Conservation (phyloP, 345 rosid genomes). For the Citrus maxima region DNA sequence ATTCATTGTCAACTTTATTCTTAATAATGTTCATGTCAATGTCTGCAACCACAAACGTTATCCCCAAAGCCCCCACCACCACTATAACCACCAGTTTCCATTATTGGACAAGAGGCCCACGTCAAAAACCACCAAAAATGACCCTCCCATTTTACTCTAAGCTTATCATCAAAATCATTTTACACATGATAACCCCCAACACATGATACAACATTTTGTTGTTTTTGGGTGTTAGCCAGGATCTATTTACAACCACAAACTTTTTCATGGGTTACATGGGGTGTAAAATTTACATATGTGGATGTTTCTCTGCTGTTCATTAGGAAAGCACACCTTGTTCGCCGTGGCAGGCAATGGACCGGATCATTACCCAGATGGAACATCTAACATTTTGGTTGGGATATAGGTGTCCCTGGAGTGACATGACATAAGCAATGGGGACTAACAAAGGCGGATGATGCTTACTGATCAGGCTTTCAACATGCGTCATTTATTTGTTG, state of each 20-base stretch:
- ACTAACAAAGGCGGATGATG: slow-evolving; percentile 1
- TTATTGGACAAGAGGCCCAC: neutral
- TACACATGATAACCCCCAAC: neutral
- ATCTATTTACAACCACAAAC: slow-evolving; percentile 43
- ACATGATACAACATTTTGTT: neutral
- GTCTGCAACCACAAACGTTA: neutral
- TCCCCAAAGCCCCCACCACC: neutral
- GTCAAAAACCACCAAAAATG: neutral
- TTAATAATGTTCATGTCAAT: neutral
- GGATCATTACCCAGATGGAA: neutral
- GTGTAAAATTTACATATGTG: slow-evolving; percentile 23
- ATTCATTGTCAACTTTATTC: slow-evolving; percentile 21
- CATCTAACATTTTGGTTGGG: neutral
- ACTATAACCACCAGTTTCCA: neutral
- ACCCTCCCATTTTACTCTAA: no score
- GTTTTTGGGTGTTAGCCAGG: slow-evolving; percentile 8
- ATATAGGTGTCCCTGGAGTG: neutral
- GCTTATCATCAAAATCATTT: neutral
- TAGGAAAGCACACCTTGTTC: neutral
- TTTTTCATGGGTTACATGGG: slow-evolving; percentile 21
- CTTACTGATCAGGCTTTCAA: neutral
- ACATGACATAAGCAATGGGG: neutral
- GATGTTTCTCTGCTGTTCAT: slow-evolving; percentile 13
- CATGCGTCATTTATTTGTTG: neutral
- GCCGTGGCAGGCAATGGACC: neutral